Evolutionary conservation across 2,329 filamentous ascomycete species (phyloP).

Genomic region (Phyllosticta ampelicida): DNA sequence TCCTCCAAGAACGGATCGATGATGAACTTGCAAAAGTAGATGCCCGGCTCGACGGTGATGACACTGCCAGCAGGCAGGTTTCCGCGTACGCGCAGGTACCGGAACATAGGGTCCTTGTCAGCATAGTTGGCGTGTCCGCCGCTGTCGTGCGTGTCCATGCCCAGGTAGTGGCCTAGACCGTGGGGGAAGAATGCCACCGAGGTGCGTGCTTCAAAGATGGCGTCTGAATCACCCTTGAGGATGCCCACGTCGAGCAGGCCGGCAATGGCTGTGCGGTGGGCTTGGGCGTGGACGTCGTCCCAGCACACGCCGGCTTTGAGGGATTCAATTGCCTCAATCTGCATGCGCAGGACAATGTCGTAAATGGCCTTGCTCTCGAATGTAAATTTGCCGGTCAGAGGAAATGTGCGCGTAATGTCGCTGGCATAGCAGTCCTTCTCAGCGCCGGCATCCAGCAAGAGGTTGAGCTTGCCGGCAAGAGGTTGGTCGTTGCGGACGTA

Average conservation of each 20-base stretch:
- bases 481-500: slow-evolving; percentile 51
- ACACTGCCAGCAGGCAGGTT: slow-evolving; percentile 67
- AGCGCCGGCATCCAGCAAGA: slow-evolving; percentile 74
- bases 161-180: slow-evolving; percentile 40
- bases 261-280: slow-evolving; percentile 71
- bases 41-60: slow-evolving; percentile 89
- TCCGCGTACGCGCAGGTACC: slow-evolving; percentile 72
- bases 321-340: slow-evolving; percentile 61
- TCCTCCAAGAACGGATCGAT: slow-evolving; percentile 59
- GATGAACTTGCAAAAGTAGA: slow-evolving; percentile 66
- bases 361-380: slow-evolving; percentile 48
- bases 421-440: slow-evolving; percentile 40
- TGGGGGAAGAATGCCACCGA: slow-evolving; percentile 42
- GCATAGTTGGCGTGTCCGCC: slow-evolving; percentile 39
- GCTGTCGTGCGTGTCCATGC: slow-evolving; percentile 43
- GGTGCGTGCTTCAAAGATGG: slow-evolving; percentile 34
- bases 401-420: slow-evolving; percentile 76
- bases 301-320: slow-evolving; percentile 66
- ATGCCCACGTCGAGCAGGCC: slow-evolving; percentile 69
- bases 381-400: slow-evolving; percentile 51
- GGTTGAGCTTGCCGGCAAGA: slow-evolving; percentile 55
- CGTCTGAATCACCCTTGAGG: slow-evolving; percentile 47
- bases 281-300: slow-evolving; percentile 71
- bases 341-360: slow-evolving; percentile 78
- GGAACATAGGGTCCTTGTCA: slow-evolving; percentile 75